phyloP scores from a whole-genome alignment of 2,329 filamentous ascomycete genomes.

The Penicillium sp. region DNA sequence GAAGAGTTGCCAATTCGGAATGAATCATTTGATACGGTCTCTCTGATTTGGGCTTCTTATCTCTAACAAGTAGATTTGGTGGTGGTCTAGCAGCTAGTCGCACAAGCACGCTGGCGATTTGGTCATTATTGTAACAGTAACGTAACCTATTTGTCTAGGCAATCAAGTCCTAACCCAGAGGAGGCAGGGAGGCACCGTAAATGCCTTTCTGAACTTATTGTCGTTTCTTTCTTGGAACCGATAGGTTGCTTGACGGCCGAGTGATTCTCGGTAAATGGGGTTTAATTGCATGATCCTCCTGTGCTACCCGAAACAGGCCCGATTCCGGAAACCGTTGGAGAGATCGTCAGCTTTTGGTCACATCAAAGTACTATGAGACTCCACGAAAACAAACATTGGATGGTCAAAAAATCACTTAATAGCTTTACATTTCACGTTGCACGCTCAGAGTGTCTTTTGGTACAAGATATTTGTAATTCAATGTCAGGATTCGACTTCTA shows the following conservation, averaged over 20 bases:
- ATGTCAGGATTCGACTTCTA: background rate
- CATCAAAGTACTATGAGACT: background rate
- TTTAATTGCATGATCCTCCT: conserved; percentile 12
- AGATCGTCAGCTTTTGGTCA: background rate
- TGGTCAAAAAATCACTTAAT: background rate
- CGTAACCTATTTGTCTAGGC: conserved; percentile 7
- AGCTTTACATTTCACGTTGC: background rate
- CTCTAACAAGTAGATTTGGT: conserved; percentile 5
- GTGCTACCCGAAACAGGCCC: conserved; percentile 5
- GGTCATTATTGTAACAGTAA: conserved; percentile 26
- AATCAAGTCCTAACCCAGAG: background rate
- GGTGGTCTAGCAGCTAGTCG: conserved; percentile 12
- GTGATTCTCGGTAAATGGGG: background rate
- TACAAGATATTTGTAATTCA: background rate
- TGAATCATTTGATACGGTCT: background rate
- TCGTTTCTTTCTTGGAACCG: background rate
- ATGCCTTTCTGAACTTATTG: background rate
- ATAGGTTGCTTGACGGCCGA: background rate
- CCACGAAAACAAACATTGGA: background rate
- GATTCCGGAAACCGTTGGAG: background rate
- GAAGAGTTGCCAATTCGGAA: background rate
- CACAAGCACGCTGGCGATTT: conserved; percentile 18
- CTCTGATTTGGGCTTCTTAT: background rate
- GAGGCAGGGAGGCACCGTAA: background rate
- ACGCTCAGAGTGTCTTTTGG: background rate